Conservation (phyloP, 208 protist species). For the Wallacemonas sp. region DNA sequence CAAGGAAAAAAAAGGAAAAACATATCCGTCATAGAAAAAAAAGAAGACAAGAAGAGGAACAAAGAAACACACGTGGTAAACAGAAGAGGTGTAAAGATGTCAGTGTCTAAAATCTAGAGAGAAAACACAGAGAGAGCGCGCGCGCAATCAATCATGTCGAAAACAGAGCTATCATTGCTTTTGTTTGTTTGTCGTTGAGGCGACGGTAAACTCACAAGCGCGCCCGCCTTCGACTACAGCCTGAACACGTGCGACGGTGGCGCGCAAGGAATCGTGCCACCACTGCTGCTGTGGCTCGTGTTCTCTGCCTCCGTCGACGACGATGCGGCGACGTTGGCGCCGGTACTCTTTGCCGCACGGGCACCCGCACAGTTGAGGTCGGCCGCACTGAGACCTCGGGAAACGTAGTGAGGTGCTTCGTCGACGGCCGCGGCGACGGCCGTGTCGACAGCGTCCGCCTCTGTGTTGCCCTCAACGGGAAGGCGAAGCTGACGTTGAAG, state of each 20-base stretch:
- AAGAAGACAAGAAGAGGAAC: neutral
- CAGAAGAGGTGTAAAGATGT: neutral
- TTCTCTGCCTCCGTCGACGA: too few relatives aligned
- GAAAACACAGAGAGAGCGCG: too few relatives aligned
- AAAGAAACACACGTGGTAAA: neutral
- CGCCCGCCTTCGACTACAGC: neutral
- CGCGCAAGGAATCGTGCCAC: neutral
- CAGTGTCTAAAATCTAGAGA: neutral
- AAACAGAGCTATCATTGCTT: neutral
- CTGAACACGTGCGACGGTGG: neutral
- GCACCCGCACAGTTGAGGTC: neutral
- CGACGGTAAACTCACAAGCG: too few relatives aligned
- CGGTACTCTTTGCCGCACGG: neutral
- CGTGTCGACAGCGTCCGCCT: too few relatives aligned
- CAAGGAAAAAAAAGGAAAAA: neutral
- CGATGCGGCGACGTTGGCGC: too few relatives aligned
- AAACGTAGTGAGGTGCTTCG: neutral
- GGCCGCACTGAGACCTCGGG: neutral
- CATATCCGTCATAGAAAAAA: slow-evolving; percentile 1
- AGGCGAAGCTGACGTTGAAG: neutral
- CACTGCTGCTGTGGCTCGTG: too few relatives aligned
- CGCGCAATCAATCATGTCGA: too few relatives aligned
- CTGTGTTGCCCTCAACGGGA: too few relatives aligned
- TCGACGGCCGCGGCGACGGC: neutral
- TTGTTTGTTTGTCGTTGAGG: neutral